Conservation (phyloP, 441 rosid species). For the Melastoma candidum region DNA sequence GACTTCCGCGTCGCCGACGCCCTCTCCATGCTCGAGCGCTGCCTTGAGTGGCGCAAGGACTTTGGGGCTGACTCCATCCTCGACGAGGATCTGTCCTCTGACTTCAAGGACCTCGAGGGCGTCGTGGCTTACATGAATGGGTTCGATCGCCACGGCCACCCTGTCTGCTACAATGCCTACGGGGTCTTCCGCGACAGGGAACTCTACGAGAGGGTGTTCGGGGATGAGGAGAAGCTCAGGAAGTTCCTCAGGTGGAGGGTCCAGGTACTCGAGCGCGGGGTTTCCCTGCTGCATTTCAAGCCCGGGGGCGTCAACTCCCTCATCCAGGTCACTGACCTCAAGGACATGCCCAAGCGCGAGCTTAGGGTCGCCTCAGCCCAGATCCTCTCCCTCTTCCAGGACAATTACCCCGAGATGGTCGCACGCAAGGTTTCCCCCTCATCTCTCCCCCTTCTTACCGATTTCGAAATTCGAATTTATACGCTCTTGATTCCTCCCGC, state of each 20-base stretch:
- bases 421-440: slow-evolving; percentile 57
- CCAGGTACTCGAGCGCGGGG: slow-evolving; percentile 85
- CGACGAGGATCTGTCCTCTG: slow-evolving; percentile 52
- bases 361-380: slow-evolving; percentile 82
- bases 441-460: slow-evolving; percentile 2
- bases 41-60: slow-evolving; percentile 71
- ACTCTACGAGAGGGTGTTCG: slow-evolving; percentile 74
- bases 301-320: slow-evolving; percentile 89
- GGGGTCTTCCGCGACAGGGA: slow-evolving; percentile 73
- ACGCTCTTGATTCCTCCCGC: not conserved
- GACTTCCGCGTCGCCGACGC: slow-evolving; percentile 70
- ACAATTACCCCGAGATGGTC: slow-evolving; percentile 98
- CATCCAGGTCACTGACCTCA: slow-evolving; percentile 90
- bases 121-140: slow-evolving; percentile 85
- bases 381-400: slow-evolving; percentile 82
- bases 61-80: slow-evolving; percentile 54
- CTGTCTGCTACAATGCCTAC: slow-evolving; percentile 90
- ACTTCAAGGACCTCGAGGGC: slow-evolving; percentile 79
- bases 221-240: slow-evolving; percentile 73
- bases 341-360: slow-evolving; percentile 91
- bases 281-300: slow-evolving; percentile 59
- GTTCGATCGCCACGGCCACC: slow-evolving; percentile 72
- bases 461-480: not conserved
- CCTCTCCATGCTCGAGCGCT: slow-evolving; percentile 55
- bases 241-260: slow-evolving; percentile 87